A percentile compares a stretch with the other conserved stretches of the same genome.
Conservation (phyloP, 805 yeast species). For the Pichia californica region DNA sequence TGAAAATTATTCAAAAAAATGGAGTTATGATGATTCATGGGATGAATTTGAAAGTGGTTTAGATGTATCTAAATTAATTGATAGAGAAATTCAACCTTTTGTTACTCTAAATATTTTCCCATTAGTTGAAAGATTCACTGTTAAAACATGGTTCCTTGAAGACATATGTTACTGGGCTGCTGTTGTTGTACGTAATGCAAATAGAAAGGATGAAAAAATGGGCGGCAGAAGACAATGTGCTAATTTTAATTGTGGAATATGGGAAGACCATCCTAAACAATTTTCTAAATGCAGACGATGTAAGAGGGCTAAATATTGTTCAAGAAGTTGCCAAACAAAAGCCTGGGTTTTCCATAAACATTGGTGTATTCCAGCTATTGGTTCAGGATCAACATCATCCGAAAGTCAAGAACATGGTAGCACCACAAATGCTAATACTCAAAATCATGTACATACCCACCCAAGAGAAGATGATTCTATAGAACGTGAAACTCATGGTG, state of each 20-base stretch:
- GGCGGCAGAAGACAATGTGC: slow-evolving; percentile 96
- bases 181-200: slow-evolving; percentile 94
- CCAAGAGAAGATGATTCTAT: too few relatives aligned
- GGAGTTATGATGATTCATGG: slow-evolving; percentile 39
- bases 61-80: slow-evolving; percentile 20
- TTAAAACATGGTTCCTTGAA: slow-evolving; percentile 52
- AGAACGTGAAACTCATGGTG: neutral
- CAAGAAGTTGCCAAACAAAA: slow-evolving; percentile 81
- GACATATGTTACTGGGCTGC: slow-evolving; percentile 96
- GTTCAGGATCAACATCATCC: neutral
- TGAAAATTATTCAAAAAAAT: slow-evolving; percentile 28
- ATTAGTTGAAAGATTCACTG: slow-evolving; percentile 85
- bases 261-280: slow-evolving; percentile 88
- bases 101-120: slow-evolving; percentile 71
- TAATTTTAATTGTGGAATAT: slow-evolving; percentile 82
- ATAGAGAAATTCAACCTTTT: slow-evolving; percentile 33
- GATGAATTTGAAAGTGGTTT: slow-evolving; percentile 26
- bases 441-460: too few relatives aligned
- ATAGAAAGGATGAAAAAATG: slow-evolving; percentile 78
- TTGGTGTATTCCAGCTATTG: slow-evolving; percentile 64
- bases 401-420: neutral
- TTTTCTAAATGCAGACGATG: slow-evolving; percentile 94
- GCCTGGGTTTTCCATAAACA: slow-evolving; percentile 93
- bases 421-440: neutral
- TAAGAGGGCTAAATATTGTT: slow-evolving; percentile 90